Evolutionary conservation across 176 grass and related monocot genomes (phyloP).

Genomic region (Echinochloa phyllopogon): DNA sequence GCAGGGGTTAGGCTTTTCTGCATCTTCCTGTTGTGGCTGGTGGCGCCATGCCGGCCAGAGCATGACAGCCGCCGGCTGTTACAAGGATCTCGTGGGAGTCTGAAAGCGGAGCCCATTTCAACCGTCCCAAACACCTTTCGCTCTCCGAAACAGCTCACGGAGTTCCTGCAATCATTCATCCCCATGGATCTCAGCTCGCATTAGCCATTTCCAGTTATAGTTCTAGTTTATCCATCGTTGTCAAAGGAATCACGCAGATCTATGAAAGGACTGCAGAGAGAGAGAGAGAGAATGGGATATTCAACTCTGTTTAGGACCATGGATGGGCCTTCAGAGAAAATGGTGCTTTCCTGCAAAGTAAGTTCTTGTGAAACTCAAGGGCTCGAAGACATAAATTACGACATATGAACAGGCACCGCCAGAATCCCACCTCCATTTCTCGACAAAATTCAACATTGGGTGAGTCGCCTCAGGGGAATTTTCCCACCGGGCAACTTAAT

Average conservation of each 20-base stretch:
- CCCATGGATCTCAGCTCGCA: not conserved
- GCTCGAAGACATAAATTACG: not conserved
- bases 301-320: not conserved
- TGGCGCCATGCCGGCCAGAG: not conserved
- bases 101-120: slow-evolving; percentile 6
- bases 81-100: not conserved
- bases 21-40: not conserved
- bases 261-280: not conserved
- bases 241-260: not conserved
- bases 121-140: not conserved
- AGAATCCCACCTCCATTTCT: not conserved
- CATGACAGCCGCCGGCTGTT: not conserved
- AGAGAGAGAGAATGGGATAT: not conserved
- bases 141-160: not conserved
- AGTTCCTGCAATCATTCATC: slow-evolving; percentile 15
- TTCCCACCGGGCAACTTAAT: not conserved
- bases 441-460: not conserved
- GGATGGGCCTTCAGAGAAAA: not conserved
- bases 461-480: not conserved
- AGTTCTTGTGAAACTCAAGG: not conserved
- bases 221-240: not conserved
- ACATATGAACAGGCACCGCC: not conserved
- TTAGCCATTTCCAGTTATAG: not conserved
- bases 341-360: not conserved
- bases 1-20: not conserved